Percentiles rank a stretch among this genome's conserved stretches.
Conservation (phyloP, 306 rosid genomes). For the Myrica gale region DNA sequence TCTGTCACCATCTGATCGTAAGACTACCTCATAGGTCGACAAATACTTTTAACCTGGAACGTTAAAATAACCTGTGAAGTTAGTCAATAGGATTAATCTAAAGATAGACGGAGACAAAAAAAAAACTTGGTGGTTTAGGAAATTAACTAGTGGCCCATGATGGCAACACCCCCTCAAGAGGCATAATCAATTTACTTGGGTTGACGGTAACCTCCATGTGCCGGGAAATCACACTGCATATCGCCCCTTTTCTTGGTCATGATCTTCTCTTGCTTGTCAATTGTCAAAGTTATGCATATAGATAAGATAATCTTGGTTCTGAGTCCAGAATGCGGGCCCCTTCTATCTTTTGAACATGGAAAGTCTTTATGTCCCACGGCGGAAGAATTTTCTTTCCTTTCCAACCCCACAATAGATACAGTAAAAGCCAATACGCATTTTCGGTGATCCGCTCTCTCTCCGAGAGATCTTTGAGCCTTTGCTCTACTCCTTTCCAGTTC, state of each 20-base stretch:
- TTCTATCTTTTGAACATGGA: too few species aligned
- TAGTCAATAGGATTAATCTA: not conserved
- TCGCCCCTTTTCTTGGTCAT: constrained; percentile 22
- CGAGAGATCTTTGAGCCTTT: too few species aligned
- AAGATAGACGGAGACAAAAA: constrained; percentile 22
- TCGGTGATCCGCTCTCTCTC: too few species aligned
- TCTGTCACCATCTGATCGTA: constrained; percentile 42
- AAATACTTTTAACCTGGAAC: constrained; percentile 9
- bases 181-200: constrained; percentile 12
- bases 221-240: constrained; percentile 33
- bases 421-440: too few species aligned
- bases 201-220: constrained; percentile 33
- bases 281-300: not conserved
- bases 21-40: constrained; percentile 16
- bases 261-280: not conserved
- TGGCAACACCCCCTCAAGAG: not conserved
- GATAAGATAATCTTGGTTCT: not conserved
- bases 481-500: too few species aligned
- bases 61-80: not conserved
- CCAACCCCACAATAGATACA: too few species aligned
- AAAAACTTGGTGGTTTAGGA: not conserved
- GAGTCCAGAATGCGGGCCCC: not conserved
- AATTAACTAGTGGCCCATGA: not conserved
- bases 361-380: too few species aligned
- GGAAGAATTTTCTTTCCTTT: too few species aligned